A percentile compares a stretch with the other conserved stretches of the same genome.
These are phyloP conservation scores for Tetradesmus lagerheimii DNA, from an alignment of 139 green algal species.

Conservation along the genomic window DNA sequence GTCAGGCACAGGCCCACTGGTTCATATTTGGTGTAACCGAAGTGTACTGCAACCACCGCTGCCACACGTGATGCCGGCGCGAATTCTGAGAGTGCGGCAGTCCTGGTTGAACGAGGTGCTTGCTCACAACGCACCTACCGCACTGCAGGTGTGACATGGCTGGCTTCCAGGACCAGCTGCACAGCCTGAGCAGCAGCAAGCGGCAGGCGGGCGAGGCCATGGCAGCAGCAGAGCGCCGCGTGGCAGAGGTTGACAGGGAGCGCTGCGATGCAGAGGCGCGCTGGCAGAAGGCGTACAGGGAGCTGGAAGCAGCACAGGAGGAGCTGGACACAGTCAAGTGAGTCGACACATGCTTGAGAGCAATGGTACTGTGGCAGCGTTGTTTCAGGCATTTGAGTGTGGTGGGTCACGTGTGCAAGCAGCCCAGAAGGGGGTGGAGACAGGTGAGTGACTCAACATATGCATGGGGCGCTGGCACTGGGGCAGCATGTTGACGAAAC, in stretches of 20 bases:
- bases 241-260: not conserved
- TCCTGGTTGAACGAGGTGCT: no score
- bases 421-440: conserved; percentile 25
- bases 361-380: no score
- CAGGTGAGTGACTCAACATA: not conserved
- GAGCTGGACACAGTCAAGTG: conserved; percentile 41
- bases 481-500: not conserved
- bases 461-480: no score
- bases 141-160: conserved; percentile 22
- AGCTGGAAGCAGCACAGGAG: conserved; percentile 18
- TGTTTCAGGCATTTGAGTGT: no score
- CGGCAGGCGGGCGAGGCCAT: not conserved
- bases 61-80: no score
- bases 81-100: no score
- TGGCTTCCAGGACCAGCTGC: conserved; percentile 16
- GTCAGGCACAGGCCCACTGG: no score
- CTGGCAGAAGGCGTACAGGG: conserved; percentile 28
- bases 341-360: not conserved
- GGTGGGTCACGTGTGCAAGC: no score
- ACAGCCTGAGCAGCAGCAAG: not conserved
- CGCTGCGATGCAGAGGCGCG: conserved; percentile 9
- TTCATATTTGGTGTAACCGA: no score
- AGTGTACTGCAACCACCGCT: no score
- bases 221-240: conserved; percentile 26
- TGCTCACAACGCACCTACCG: not conserved